Evolutionary conservation across 2,329 filamentous ascomycete genomes (phyloP).

Genomic region (Knoxdaviesia capensis): DNA sequence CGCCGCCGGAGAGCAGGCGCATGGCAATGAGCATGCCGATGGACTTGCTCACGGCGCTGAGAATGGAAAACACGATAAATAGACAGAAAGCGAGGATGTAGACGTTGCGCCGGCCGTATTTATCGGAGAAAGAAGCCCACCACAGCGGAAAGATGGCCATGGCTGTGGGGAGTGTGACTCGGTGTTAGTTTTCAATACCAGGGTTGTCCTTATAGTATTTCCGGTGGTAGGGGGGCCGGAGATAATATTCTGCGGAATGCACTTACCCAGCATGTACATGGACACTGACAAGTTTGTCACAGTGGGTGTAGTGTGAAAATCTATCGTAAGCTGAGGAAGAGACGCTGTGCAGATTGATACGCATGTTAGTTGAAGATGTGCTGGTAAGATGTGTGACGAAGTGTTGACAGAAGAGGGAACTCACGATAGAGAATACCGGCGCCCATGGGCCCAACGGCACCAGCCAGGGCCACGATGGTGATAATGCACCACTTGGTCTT

Average conservation of each 20-base stretch:
- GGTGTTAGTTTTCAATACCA: background rate
- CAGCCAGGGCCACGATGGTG: slow-evolving; percentile 55
- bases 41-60: slow-evolving; percentile 47
- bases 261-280: slow-evolving; percentile 47
- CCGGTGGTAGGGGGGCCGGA: no score
- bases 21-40: slow-evolving; percentile 63
- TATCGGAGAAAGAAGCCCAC: slow-evolving; percentile 71
- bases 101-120: slow-evolving; percentile 52
- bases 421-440: slow-evolving; percentile 67
- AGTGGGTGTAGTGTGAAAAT: slow-evolving; percentile 41
- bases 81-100: slow-evolving; percentile 57
- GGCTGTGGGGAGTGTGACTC: slow-evolving; percentile 12
- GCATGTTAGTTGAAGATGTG: background rate
- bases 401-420: slow-evolving; percentile 11
- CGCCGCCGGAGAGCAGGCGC: slow-evolving; percentile 53
- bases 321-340: slow-evolving; percentile 39
- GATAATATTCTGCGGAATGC: background rate
- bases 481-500: slow-evolving; percentile 75
- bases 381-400: no score
- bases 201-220: background rate
- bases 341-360: slow-evolving; percentile 29
- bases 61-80: slow-evolving; percentile 49
- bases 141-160: slow-evolving; percentile 75
- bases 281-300: slow-evolving; percentile 58
- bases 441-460: slow-evolving; percentile 61